Percentiles rank a stretch among this genome's conserved stretches.
These are phyloP conservation scores for Boechera retrofracta DNA, from an alignment of 345 rosid species.

Conservation along the genomic window DNA sequence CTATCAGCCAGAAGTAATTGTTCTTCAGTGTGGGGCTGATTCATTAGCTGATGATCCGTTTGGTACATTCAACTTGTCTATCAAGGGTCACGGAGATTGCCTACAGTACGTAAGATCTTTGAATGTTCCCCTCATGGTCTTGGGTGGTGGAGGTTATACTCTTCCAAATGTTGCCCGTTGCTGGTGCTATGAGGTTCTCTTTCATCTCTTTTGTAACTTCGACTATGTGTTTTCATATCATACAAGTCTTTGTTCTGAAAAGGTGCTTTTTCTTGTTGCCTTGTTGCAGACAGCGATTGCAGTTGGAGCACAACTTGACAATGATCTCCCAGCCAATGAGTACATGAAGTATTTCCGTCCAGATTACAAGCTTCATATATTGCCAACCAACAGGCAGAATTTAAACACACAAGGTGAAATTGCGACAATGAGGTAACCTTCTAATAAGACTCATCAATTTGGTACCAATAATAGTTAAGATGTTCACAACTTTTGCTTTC, in stretches of 20 bases:
- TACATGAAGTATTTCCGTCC: not conserved
- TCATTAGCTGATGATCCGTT: slow-evolving; percentile 63
- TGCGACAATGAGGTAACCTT: not conserved
- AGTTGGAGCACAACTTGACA: slow-evolving; percentile 13
- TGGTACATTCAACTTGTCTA: slow-evolving; percentile 77
- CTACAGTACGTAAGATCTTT: slow-evolving; percentile 75
- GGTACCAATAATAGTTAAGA: not conserved
- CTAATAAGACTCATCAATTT: not conserved
- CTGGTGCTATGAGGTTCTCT: slow-evolving; percentile 87
- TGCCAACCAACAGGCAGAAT: not conserved
- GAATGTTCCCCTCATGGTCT: slow-evolving; percentile 84
- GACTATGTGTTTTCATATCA: not conserved
- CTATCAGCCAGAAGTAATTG: slow-evolving; percentile 90
- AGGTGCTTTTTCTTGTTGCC: slow-evolving; percentile 20
- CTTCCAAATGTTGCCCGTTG: slow-evolving; percentile 78
- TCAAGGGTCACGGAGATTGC: slow-evolving; percentile 82
- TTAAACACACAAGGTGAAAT: slow-evolving; percentile 9
- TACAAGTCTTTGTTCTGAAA: slow-evolving; percentile 23
- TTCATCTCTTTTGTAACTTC: slow-evolving; percentile 7
- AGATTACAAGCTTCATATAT: not conserved
- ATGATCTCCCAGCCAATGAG: not conserved
- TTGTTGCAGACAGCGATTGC: slow-evolving; percentile 71
- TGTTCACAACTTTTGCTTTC: not conserved
- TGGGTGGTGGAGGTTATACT: slow-evolving; percentile 81
- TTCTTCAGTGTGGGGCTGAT: slow-evolving; percentile 87